These are phyloP conservation scores for Penicillium glabrum DNA, from an alignment of 2,329 filamentous ascomycete genomes.

Conservation along the genomic window DNA sequence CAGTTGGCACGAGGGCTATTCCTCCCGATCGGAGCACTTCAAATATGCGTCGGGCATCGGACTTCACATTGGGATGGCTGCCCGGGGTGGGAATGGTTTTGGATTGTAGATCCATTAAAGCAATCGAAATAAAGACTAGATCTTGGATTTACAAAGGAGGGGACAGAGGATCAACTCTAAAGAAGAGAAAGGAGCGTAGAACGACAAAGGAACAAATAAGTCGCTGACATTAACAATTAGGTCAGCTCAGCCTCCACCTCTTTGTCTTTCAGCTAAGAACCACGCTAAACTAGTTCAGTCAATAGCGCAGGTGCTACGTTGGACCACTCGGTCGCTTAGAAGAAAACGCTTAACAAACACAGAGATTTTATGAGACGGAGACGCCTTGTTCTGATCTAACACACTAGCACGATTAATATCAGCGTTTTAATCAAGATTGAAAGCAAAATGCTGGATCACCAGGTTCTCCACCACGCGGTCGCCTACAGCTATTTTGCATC, in stretches of 20 bases:
- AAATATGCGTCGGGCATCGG: slow-evolving; percentile 9
- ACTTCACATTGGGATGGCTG: slow-evolving; percentile 2
- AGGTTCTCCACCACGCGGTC: too few relatives aligned
- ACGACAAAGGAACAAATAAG: neutral
- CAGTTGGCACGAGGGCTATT: slow-evolving; percentile 22
- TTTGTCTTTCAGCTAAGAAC: neutral
- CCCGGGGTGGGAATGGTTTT: slow-evolving; percentile 17
- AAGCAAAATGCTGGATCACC: too few relatives aligned
- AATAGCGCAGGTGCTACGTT: neutral
- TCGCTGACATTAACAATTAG: neutral
- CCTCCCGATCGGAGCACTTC: slow-evolving; percentile 18
- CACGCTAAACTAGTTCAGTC: neutral
- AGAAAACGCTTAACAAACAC: too few relatives aligned
- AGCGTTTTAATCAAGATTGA: too few relatives aligned
- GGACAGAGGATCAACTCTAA: neutral
- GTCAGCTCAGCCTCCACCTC: neutral
- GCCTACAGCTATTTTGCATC: too few relatives aligned
- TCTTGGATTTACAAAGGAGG: neutral
- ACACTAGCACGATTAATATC: too few relatives aligned
- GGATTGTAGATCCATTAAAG: neutral
- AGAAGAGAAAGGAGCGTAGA: neutral
- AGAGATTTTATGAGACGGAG: too few relatives aligned
- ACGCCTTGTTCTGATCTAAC: neutral
- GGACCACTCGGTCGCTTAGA: too few relatives aligned
- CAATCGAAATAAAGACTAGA: neutral